These are phyloP conservation scores for Crithidia sp. DNA, from an alignment of 208 protist genomes.

Conservation along the genomic window DNA sequence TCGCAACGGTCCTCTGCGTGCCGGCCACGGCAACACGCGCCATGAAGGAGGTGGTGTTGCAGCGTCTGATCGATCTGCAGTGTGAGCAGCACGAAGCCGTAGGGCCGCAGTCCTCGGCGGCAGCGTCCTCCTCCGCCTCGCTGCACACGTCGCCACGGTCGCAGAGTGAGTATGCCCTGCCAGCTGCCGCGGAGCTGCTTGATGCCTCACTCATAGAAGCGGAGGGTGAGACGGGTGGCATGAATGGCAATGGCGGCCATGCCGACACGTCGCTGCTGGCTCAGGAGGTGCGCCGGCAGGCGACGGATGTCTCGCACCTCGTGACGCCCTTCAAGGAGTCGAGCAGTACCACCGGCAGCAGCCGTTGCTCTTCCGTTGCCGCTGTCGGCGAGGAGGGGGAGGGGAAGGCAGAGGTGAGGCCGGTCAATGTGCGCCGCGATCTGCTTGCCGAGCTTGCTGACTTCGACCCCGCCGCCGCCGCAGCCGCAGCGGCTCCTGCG, in stretches of 20 bases:
- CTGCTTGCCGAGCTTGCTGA: background rate
- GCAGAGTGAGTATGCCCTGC: background rate
- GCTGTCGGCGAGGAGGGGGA: background rate
- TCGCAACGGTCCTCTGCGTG: constrained; percentile 80
- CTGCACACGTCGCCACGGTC: background rate
- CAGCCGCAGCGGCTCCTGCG: background rate
- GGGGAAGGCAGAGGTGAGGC: background rate
- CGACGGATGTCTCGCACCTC: constrained; percentile 30
- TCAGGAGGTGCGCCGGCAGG: constrained; percentile 39
- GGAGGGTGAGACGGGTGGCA: background rate
- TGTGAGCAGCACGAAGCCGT: constrained; percentile 66
- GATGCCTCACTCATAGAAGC: constrained; percentile 19
- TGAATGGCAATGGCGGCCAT: background rate
- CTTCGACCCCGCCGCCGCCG: background rate
- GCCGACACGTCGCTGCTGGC: constrained; percentile 23
- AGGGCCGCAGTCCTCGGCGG: constrained; percentile 10
- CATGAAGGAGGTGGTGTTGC: constrained; percentile 74
- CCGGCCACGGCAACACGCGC: constrained; percentile 33
- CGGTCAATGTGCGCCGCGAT: background rate
- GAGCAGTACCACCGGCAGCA: constrained; percentile 4
- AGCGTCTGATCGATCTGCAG: constrained; percentile 77
- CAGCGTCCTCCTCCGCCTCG: constrained; percentile 1
- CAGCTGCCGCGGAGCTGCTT: constrained; percentile 7
- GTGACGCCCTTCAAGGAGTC: constrained; percentile 40
- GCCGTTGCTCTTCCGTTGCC: background rate